Conservation (phyloP, 176 grass and related monocot genomes). For the Cocos nucifera region DNA sequence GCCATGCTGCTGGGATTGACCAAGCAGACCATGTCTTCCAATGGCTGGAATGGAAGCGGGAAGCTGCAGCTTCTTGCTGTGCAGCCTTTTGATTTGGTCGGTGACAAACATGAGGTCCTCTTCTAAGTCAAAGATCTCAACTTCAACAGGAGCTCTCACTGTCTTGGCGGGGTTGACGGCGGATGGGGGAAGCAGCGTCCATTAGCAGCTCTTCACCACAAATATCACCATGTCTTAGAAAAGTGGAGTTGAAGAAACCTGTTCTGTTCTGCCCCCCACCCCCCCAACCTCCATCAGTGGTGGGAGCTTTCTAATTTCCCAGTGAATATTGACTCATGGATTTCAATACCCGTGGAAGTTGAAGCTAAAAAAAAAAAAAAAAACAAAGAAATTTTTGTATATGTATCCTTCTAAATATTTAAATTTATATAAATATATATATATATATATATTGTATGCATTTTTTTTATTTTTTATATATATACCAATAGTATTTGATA, state of each 20-base stretch:
- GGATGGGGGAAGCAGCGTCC: too few species aligned
- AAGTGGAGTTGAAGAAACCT: slow-evolving; percentile 29
- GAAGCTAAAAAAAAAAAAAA: too few species aligned
- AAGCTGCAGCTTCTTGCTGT: slow-evolving; percentile 32
- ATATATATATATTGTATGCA: too few species aligned
- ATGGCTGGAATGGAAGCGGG: slow-evolving; percentile 31
- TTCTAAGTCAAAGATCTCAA: not conserved
- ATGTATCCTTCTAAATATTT: too few species aligned
- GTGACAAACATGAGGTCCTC: slow-evolving; percentile 41
- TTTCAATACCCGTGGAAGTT: not conserved
- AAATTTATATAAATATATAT: too few species aligned
- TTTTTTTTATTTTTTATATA: too few species aligned
- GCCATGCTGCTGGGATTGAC: slow-evolving; percentile 32
- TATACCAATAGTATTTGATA: too few species aligned
- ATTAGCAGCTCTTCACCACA: slow-evolving; percentile 3
- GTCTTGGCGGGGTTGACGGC: too few species aligned
- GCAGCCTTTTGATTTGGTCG: slow-evolving; percentile 31
- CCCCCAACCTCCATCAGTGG: slow-evolving; percentile 17
- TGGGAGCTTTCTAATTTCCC: slow-evolving; percentile 30
- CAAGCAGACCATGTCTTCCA: slow-evolving; percentile 39
- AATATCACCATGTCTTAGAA: slow-evolving; percentile 36
- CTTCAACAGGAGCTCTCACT: too few species aligned
- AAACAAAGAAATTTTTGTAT: too few species aligned
- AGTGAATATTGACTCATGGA: slow-evolving; percentile 25
- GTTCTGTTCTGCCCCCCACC: too few species aligned